Conservation (phyloP, 2,329 filamentous ascomycete genomes). For the Xylaria arbuscula region DNA sequence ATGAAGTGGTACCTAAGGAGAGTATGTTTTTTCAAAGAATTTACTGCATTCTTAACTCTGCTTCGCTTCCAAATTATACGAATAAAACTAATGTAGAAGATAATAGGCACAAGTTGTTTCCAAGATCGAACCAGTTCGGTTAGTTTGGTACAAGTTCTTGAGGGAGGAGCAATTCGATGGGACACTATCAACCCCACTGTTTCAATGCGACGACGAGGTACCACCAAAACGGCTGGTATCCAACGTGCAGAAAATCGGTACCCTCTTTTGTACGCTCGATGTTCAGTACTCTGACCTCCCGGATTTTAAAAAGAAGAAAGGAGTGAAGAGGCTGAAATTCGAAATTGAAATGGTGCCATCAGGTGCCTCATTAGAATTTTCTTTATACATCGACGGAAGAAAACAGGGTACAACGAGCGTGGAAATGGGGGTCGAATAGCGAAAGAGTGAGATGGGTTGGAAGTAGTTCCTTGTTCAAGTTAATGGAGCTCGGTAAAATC, state of each 20-base stretch:
- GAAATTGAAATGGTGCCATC: slow-evolving; percentile 20
- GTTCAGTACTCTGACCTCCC: slow-evolving; percentile 4
- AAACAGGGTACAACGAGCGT: neutral
- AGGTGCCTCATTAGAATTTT: slow-evolving; percentile 15
- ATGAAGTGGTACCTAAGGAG: slow-evolving; percentile 20
- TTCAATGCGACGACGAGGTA: neutral
- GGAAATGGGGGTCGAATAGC: neutral
- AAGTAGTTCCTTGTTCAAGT: too few relatives aligned
- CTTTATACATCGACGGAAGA: neutral
- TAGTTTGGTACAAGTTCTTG: neutral
- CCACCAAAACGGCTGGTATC: neutral
- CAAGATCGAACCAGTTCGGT: neutral
- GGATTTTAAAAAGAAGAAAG: neutral
- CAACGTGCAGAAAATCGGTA: neutral
- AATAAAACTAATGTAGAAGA: neutral
- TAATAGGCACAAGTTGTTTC: neutral
- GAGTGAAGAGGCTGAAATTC: neutral
- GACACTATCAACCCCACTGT: neutral
- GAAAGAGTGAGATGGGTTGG: too few relatives aligned
- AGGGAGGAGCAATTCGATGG: neutral
- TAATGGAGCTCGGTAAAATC: too few relatives aligned
- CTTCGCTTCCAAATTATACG: neutral
- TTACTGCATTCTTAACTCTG: neutral
- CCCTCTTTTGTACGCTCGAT: neutral
- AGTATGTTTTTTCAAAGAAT: neutral